Evolutionary conservation across 495 filamentous ascomycete genomes (phyloP), one percentile per base, ranked within the genome.

Genomic region (Daldinia grandis): DNA sequence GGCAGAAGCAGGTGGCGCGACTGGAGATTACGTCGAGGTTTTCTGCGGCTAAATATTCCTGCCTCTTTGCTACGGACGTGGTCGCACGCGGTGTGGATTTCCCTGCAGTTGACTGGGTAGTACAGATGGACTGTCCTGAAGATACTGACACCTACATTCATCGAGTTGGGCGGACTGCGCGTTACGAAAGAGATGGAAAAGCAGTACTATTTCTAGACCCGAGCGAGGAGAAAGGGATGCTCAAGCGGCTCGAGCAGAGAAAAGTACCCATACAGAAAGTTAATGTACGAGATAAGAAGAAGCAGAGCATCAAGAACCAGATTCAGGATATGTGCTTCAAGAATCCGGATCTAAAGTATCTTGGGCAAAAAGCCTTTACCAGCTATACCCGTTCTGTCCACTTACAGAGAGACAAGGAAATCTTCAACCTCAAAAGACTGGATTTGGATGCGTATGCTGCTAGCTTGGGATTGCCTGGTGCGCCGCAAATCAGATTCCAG

Each of bases 111-210:
- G 95, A 98, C 77, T 99, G 95, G 94, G 95, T 99, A 9, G 90
- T 98, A 50, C 95, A 99, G 75, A 79, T 93, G 28, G 95, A 99
- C 77, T 97, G 93, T 66, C 95, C 95, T 0, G 95, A 99, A 79
- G 95, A 99, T 78, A 91, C 91, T 1, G 95, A 97, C 68, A 98
- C 95, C 0, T 99, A 99, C 68, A 99, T 99, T 68, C 95, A 99
- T 78, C 90, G 95, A 57, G 96, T 98, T 12, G 95, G 95, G 15
- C 89, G 95, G 15, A 99, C 95, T 25, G 95, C 95, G 2, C 88
- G 95, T n/a, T 97, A 93, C 77, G 92, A 98, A 68, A 91, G 90
- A 64, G 86, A 91, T 40, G 95, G 95, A 5, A 87, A 90, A 35
- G 95, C 95, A 0, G 93, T 98, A 4, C 79, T 99, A 4, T 97